Evolutionary conservation across 139 green algal genomes (phyloP).

Genomic region (Coelastrella sp.): DNA sequence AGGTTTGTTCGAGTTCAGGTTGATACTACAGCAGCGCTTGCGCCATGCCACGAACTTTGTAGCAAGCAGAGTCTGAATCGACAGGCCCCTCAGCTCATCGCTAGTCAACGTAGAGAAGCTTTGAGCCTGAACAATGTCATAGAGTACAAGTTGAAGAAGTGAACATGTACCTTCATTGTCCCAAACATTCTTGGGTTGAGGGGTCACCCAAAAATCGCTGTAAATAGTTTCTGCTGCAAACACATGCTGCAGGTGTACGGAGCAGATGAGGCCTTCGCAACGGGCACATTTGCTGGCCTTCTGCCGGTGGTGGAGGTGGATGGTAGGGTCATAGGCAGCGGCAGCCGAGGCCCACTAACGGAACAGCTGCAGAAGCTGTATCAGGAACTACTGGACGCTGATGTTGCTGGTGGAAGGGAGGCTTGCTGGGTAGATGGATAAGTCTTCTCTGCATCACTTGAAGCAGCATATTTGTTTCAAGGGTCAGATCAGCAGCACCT

Average conservation of each 20-base stretch:
- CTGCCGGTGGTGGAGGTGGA: conserved; percentile 77
- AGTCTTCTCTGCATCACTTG: neutral
- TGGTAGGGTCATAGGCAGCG: conserved; percentile 66
- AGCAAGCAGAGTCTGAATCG: neutral
- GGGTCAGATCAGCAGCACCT: neutral
- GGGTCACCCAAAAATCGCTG: neutral
- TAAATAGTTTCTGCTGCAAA: neutral
- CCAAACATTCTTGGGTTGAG: no score
- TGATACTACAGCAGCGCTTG: neutral
- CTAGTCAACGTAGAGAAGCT: neutral
- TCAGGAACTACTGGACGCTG: conserved; percentile 52
- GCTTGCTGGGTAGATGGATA: neutral
- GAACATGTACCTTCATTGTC: no score
- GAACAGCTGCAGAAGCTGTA: conserved; percentile 69
- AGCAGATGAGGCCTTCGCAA: conserved; percentile 84
- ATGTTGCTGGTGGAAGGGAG: conserved; percentile 56
- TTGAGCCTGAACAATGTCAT: no score
- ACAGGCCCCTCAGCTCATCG: neutral
- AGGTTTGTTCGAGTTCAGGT: neutral
- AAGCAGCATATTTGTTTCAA: neutral
- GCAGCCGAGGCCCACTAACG: conserved; percentile 61
- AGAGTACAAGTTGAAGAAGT: no score
- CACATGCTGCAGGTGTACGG: conserved; percentile 68
- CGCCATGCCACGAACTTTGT: no score
- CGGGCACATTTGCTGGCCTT: conserved; percentile 80